Evolutionary conservation across 192 early-diverging fungal species (phyloP).

Genomic region (Backusella luteola): DNA sequence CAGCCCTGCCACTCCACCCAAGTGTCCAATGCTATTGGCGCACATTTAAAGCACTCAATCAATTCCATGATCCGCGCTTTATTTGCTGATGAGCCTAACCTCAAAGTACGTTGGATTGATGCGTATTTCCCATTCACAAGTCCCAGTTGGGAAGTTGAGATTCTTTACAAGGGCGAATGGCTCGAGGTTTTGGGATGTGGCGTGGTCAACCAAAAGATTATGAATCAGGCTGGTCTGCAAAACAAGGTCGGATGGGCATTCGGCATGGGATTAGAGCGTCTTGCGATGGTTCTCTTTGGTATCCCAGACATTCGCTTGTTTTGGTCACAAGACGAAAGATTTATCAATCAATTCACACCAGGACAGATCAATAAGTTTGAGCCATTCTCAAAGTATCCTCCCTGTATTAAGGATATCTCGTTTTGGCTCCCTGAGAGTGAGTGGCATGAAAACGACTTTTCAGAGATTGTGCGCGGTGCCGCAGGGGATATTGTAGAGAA

Average conservation of each 20-base stretch:
- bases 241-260: conserved; percentile 96
- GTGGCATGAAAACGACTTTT: conserved; percentile 94
- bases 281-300: conserved; percentile 94
- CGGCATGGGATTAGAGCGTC: conserved; percentile 93
- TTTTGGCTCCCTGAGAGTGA: conserved; percentile 74
- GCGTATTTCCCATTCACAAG: conserved; percentile 95
- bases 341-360: conserved; percentile 77
- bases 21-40: conserved; percentile 55
- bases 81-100: conserved; percentile 58
- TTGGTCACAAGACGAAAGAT: conserved; percentile 88
- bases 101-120: conserved; percentile 94
- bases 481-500: conserved; percentile 92
- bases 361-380: conserved; percentile 73
- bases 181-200: conserved; percentile 94
- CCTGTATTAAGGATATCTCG: conserved; percentile 93
- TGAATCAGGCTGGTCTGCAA: conserved; percentile 63
- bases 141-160: conserved; percentile 97
- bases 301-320: conserved; percentile 97
- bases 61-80: conserved; percentile 79
- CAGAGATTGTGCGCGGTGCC: conserved; percentile 87
- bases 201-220: conserved; percentile 82
- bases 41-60: conserved; percentile 77
- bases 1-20: conserved; percentile 67
- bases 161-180: conserved; percentile 91
- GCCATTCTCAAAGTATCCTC: conserved; percentile 86